phyloP scores from a whole-genome alignment of 306 rosid genomes.

The Corylus americana region DNA sequence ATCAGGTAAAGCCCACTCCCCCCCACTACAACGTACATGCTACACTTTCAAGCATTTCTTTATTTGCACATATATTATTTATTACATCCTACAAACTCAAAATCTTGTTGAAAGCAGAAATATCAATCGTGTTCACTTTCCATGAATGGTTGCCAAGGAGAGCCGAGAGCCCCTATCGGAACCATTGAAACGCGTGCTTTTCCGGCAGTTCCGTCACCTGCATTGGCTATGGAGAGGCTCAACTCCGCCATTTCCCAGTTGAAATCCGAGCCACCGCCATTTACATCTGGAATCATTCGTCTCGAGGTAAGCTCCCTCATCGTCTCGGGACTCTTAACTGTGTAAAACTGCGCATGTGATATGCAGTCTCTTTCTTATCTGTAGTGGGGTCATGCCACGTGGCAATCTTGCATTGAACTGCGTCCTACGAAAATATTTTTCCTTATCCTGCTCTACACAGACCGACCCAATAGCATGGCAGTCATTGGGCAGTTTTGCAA shows the following conservation, averaged over 20 bases:
- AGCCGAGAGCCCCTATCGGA: constrained; percentile 37
- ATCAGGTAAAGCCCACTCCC: constrained; percentile 17
- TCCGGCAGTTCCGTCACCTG: constrained; percentile 48
- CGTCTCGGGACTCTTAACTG: not conserved
- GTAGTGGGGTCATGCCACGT: constrained; percentile 30
- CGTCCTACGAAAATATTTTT: not conserved
- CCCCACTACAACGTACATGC: too few species aligned
- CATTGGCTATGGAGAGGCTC: constrained; percentile 67
- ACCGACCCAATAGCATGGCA: not conserved
- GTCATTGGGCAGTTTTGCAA: too few species aligned
- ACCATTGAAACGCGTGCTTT: constrained; percentile 60
- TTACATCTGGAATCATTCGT: constrained; percentile 66
- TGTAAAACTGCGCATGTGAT: not conserved
- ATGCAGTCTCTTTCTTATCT: not conserved
- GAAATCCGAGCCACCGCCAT: constrained; percentile 55
- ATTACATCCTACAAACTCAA: not conserved
- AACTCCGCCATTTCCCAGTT: constrained; percentile 47
- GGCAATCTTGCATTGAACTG: constrained; percentile 12
- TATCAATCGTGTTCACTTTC: constrained; percentile 49
- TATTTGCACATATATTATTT: not conserved
- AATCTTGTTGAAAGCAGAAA: constrained; percentile 26
- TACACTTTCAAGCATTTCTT: not conserved
- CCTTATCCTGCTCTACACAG: constrained; percentile 18
- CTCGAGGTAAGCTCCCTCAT: constrained; percentile 42
- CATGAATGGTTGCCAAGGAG: constrained; percentile 74